A percentile compares a stretch with the other conserved stretches of the same genome.
These are phyloP conservation scores for Trichophyton benhamiae DNA, from an alignment of 2,329 filamentous ascomycete genomes.

Conservation along the genomic window DNA sequence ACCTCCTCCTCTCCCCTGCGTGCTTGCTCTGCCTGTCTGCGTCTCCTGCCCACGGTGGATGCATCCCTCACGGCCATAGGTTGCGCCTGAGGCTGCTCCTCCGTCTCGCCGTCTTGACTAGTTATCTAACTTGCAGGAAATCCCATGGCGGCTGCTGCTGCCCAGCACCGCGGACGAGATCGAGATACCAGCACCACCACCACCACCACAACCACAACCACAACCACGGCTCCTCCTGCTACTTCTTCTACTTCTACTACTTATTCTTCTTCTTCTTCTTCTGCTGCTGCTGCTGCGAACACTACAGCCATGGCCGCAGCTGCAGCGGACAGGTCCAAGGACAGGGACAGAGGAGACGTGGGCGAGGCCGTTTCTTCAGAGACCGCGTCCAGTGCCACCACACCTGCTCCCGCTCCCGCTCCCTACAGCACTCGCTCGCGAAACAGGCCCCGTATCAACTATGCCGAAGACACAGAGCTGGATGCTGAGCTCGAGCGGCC, in stretches of 20 bases:
- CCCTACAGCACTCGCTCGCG: constrained; percentile 89
- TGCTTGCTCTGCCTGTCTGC: not conserved
- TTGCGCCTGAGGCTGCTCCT: constrained; percentile 2
- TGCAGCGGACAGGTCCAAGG: constrained; percentile 13
- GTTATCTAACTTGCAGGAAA: not conserved
- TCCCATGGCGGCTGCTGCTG: not conserved
- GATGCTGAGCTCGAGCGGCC: constrained; percentile 72
- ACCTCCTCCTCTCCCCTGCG: not conserved
- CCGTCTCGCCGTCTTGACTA: not conserved
- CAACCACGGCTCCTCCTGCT: not conserved
- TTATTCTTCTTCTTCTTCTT: no score
- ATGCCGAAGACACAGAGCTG: constrained; percentile 84
- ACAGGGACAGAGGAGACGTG: not conserved
- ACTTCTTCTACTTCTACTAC: no score
- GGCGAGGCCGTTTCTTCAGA: constrained; percentile 23
- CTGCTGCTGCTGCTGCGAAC: not conserved
- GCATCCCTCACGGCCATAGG: not conserved
- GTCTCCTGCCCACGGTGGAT: not conserved
- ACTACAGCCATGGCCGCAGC: constrained; percentile 6
- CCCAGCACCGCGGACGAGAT: not conserved
- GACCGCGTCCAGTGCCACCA: constrained; percentile 27
- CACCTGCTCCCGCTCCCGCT: constrained; percentile 41
- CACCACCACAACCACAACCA: not conserved
- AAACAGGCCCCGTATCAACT: constrained; percentile 80
- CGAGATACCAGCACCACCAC: not conserved